Evolutionary conservation across 208 protist genomes (phyloP).

Genomic region (Leishmania martiniquensis): DNA sequence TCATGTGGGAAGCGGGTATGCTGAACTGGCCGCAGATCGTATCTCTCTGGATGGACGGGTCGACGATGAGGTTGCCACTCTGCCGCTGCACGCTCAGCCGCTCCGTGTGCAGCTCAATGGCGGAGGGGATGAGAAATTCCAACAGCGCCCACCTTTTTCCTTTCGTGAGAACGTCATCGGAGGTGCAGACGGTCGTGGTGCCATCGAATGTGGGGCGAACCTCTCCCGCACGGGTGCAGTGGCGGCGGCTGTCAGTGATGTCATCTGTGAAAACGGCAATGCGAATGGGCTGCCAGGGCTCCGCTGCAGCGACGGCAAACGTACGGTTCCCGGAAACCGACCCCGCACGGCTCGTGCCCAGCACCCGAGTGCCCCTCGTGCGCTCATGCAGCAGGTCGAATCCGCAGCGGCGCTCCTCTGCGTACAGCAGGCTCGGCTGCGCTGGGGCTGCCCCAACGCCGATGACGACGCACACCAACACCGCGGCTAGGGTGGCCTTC

Average conservation of each 20-base stretch:
- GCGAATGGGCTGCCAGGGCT: conserved; percentile 44
- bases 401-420: not conserved
- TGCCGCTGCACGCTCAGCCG: conserved; percentile 47
- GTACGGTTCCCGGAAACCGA: not conserved
- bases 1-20: conserved; percentile 41
- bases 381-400: conserved; percentile 5
- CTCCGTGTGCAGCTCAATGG: conserved; percentile 53
- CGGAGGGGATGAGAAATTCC: conserved; percentile 36
- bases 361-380: not conserved
- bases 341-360: not conserved
- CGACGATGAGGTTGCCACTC: conserved; percentile 13
- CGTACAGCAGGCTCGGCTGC: not conserved
- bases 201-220: conserved; percentile 26
- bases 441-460: not conserved
- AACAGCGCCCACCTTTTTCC: conserved; percentile 32
- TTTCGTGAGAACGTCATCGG: conserved; percentile 37
- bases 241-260: conserved; percentile 33
- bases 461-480: not conserved
- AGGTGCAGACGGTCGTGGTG: conserved; percentile 14
- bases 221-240: conserved; percentile 38
- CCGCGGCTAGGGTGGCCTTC: not conserved
- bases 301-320: not conserved
- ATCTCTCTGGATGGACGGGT: not conserved
- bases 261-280: conserved; percentile 53
- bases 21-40: conserved; percentile 40